A percentile compares a stretch with the other conserved stretches of the same genome.
These are phyloP conservation scores for Stevia rebaudiana DNA, from an alignment of 140 eudicot species.

Conservation along the genomic window DNA sequence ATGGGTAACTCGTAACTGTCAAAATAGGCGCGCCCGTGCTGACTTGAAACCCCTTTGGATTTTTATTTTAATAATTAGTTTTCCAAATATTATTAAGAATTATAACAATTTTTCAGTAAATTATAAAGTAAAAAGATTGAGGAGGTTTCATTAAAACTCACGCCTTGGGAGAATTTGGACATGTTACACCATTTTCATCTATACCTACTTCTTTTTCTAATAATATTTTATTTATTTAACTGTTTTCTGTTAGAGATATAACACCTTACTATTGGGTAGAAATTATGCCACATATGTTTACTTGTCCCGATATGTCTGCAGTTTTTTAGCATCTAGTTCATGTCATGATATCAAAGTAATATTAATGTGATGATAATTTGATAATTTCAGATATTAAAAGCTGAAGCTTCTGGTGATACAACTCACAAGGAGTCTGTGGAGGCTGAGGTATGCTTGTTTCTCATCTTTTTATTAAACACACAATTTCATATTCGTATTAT, in stretches of 20 bases:
- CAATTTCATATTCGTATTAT: conserved; percentile 1
- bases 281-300: not conserved
- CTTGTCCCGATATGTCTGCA: not conserved
- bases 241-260: not conserved
- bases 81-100: not conserved
- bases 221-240: not conserved
- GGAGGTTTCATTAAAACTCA: not conserved
- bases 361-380: conserved; percentile 13
- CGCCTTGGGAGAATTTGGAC: not conserved
- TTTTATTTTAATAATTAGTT: not conserved
- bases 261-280: not conserved
- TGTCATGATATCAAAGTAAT: conserved; percentile 19
- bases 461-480: not conserved
- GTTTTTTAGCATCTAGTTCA: conserved; percentile 12
- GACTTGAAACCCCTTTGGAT: not conserved
- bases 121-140: not conserved
- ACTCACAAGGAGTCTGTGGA: conserved; percentile 37
- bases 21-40: not conserved
- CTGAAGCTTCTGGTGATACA: conserved; percentile 39
- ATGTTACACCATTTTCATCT: not conserved
- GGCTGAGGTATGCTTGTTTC: conserved; percentile 47
- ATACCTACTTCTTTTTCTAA: not conserved
- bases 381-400: conserved; percentile 38
- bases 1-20: not conserved
- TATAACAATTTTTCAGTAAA: not conserved